Conservation (phyloP, 1,284 basidiomycete genomes). For the Testicularia cyperi region DNA sequence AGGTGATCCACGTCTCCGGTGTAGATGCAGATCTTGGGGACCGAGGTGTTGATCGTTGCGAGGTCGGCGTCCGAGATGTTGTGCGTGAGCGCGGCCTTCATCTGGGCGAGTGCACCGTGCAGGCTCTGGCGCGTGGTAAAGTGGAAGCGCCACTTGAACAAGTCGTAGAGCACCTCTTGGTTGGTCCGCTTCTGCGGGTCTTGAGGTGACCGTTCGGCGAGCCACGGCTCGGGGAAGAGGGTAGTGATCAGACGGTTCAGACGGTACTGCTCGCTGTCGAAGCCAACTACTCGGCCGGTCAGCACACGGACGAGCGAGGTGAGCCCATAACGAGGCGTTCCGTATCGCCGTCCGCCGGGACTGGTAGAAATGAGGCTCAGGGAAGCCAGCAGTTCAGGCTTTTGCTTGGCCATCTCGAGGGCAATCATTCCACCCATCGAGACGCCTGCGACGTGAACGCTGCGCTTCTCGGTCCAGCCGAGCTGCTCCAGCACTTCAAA, state of each 20-base stretch:
- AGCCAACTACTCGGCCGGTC: slow-evolving; percentile 63
- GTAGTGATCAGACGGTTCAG: slow-evolving; percentile 68
- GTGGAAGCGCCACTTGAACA: slow-evolving; percentile 65
- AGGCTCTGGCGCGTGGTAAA: slow-evolving; percentile 69
- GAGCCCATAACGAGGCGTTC: slow-evolving; percentile 48
- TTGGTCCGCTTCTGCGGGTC: slow-evolving; percentile 33
- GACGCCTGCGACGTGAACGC: slow-evolving; percentile 74
- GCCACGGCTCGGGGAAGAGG: slow-evolving; percentile 68
- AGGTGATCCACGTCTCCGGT: slow-evolving; percentile 76
- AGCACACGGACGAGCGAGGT: slow-evolving; percentile 59
- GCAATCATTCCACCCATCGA: slow-evolving; percentile 86
- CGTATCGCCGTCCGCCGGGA: slow-evolving; percentile 31
- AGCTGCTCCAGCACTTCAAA: slow-evolving; percentile 69
- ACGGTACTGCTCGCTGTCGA: slow-evolving; percentile 65
- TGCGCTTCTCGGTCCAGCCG: slow-evolving; percentile 69
- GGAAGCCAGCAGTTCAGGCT: slow-evolving; percentile 27
- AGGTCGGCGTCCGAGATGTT: slow-evolving; percentile 68
- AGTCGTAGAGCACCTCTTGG: slow-evolving; percentile 39
- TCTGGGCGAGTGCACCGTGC: slow-evolving; percentile 72
- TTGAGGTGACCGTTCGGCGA: slow-evolving; percentile 58
- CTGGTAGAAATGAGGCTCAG: slow-evolving; percentile 53
- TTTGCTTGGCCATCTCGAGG: slow-evolving; percentile 51
- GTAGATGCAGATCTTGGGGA: slow-evolving; percentile 70
- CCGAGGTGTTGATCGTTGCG: slow-evolving; percentile 65
- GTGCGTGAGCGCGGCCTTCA: slow-evolving; percentile 73